A percentile compares a stretch with the other conserved stretches of the same genome.
These are phyloP conservation scores for Allium fistulosum DNA, from an alignment of 106 monocot species.

Conservation along the genomic window DNA sequence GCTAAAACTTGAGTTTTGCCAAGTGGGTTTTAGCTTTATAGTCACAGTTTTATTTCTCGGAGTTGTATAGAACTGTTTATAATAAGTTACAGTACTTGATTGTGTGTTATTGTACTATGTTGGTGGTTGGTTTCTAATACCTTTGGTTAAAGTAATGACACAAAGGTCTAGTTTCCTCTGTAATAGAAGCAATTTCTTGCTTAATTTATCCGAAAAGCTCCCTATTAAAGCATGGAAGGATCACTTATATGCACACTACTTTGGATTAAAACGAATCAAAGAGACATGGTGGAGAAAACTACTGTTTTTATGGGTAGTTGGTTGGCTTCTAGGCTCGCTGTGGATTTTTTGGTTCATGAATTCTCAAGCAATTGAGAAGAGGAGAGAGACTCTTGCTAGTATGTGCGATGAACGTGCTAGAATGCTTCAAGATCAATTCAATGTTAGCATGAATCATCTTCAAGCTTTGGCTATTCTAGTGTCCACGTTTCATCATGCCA, in stretches of 20 bases:
- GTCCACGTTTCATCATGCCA: constrained; percentile 93
- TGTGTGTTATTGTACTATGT: constrained; percentile 19
- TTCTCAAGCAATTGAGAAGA: constrained; percentile 55
- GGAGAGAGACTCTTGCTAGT: constrained; percentile 69
- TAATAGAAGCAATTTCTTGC: constrained; percentile 22
- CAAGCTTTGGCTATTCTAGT: constrained; percentile 87
- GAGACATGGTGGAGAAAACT: constrained; percentile 85
- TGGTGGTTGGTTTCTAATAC: constrained; percentile 33
- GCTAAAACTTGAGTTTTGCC: neutral
- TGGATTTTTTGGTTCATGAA: constrained; percentile 87
- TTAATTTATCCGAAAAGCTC: constrained; percentile 34
- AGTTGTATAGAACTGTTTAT: neutral
- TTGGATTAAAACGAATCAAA: constrained; percentile 58
- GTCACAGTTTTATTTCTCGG: neutral
- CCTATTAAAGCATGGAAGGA: constrained; percentile 38
- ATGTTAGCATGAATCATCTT: constrained; percentile 99
- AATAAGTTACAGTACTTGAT: constrained; percentile 6
- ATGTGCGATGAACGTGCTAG: constrained; percentile 95
- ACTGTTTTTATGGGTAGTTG: constrained; percentile 62
- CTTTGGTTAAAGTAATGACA: constrained; percentile 55
- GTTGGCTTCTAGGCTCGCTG: constrained; percentile 47
- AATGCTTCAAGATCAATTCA: constrained; percentile 99
- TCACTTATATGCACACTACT: constrained; percentile 55
- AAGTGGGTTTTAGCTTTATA: neutral
- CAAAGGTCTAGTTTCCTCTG: constrained; percentile 35